These are phyloP conservation scores for Tricholoma bakamatsutake DNA, from an alignment of 768 basidiomycete species.

Conservation along the genomic window DNA sequence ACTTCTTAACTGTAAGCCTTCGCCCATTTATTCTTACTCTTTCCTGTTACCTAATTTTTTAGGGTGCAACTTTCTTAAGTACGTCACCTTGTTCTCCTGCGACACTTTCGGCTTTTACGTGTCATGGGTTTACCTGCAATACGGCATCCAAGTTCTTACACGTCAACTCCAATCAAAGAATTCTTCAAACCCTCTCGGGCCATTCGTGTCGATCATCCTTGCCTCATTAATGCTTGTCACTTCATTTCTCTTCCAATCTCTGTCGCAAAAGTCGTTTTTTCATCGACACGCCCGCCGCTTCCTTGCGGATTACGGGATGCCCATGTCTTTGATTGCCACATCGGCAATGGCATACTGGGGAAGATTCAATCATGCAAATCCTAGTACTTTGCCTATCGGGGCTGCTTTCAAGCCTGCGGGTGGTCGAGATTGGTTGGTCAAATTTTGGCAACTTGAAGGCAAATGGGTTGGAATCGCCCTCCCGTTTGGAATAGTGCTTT, in stretches of 20 bases:
- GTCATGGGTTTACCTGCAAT: constrained; percentile 85
- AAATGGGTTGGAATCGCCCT: constrained; percentile 89
- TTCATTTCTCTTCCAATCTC: constrained; percentile 65
- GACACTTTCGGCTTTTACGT: constrained; percentile 94
- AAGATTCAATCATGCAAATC: constrained; percentile 52
- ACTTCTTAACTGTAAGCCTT: constrained; percentile 58
- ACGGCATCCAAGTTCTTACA: constrained; percentile 79
- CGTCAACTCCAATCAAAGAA: constrained; percentile 48
- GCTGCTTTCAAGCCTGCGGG: constrained; percentile 66
- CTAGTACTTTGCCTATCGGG: constrained; percentile 62
- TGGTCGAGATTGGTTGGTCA: constrained; percentile 77
- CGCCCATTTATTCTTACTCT: not conserved
- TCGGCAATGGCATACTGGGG: constrained; percentile 89
- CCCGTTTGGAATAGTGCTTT: constrained; percentile 85
- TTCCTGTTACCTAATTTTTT: not conserved
- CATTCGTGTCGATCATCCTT: constrained; percentile 62
- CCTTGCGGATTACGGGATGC: constrained; percentile 88
- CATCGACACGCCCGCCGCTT: constrained; percentile 72
- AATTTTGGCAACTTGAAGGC: constrained; percentile 81
- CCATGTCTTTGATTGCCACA: constrained; percentile 70
- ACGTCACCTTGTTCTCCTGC: constrained; percentile 86
- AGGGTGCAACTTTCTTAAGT: constrained; percentile 83
- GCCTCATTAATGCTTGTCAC: constrained; percentile 73
- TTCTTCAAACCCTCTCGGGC: constrained; percentile 34
- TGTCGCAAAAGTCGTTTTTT: constrained; percentile 61